Evolutionary conservation across 2,329 filamentous ascomycete species (phyloP).

Genomic region (Cladosporium sp.): DNA sequence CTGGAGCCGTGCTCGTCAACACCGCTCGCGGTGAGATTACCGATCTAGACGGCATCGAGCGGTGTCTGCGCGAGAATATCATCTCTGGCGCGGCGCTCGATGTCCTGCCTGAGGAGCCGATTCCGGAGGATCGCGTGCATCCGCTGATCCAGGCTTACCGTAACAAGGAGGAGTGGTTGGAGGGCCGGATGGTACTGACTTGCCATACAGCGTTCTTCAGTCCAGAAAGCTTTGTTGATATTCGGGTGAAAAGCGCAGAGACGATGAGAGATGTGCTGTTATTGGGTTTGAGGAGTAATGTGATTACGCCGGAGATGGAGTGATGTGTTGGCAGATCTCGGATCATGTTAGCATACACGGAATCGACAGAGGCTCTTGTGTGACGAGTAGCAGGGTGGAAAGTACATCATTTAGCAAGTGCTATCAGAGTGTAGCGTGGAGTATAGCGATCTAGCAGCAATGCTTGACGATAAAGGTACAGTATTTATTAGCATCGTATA

Average conservation of each 20-base stretch:
- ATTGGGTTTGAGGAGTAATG: conserved; percentile 28
- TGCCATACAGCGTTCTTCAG: conserved; percentile 33
- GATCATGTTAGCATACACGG: neutral
- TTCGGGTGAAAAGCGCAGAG: conserved; percentile 31
- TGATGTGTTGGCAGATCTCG: neutral
- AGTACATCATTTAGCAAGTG: neutral
- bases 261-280: conserved; percentile 32
- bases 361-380: neutral
- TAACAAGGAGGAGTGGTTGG: conserved; percentile 44
- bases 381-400: neutral
- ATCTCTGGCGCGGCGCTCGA: conserved; percentile 36
- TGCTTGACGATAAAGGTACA: neutral
- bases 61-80: conserved; percentile 31
- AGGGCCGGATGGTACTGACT: conserved; percentile 41
- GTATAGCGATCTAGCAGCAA: neutral
- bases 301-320: conserved; percentile 32
- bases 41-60: conserved; percentile 34
- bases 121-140: conserved; percentile 33
- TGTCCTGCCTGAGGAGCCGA: conserved; percentile 37
- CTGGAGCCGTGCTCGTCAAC: conserved; percentile 34
- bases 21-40: conserved; percentile 36
- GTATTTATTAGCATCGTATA: neutral
- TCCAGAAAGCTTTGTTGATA: conserved; percentile 32
- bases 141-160: conserved; percentile 33
- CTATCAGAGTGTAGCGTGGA: neutral